Evolutionary conservation across 306 rosid genomes (phyloP).

Genomic region (Acmispon strigosus): DNA sequence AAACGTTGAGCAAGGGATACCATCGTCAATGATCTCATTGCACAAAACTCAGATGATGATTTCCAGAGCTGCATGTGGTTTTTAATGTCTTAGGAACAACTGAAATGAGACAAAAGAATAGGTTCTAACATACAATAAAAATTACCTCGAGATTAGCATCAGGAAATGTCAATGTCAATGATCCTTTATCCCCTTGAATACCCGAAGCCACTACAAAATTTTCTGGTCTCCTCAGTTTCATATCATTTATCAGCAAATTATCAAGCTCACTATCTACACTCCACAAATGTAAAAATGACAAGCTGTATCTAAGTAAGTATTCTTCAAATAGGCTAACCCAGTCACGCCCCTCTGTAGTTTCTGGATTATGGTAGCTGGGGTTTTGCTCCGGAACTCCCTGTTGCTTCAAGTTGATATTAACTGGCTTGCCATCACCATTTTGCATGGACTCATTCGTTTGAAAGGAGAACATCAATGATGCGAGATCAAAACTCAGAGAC

Average conservation of each 20-base stretch:
- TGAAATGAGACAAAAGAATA: constrained; percentile 28
- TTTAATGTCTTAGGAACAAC: constrained; percentile 41
- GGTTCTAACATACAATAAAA: constrained; percentile 28
- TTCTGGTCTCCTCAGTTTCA: constrained; percentile 79
- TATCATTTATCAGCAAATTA: constrained; percentile 63
- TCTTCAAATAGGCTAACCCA: constrained; percentile 67
- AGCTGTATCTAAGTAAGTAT: constrained; percentile 69
- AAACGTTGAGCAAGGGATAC: constrained; percentile 94
- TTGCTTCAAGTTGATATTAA: constrained; percentile 38
- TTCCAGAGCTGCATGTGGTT: constrained; percentile 87
- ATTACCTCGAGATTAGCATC: constrained; percentile 78
- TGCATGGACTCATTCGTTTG: constrained; percentile 38
- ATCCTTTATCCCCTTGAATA: constrained; percentile 89
- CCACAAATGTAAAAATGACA: constrained; percentile 89
- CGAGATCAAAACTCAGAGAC: constrained; percentile 77
- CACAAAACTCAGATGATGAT: constrained; percentile 85
- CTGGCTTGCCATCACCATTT: constrained; percentile 28
- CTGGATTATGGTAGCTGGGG: constrained; percentile 36
- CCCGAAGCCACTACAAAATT: constrained; percentile 75
- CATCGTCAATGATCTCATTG: constrained; percentile 84
- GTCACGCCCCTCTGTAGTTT: constrained; percentile 42
- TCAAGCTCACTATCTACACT: constrained; percentile 70
- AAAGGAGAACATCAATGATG: constrained; percentile 53
- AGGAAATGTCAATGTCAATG: constrained; percentile 88
- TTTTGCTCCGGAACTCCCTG: constrained; percentile 48